Base-by-base conservation (phyloP, 2,329 filamentous ascomycete species). In the Fusarium concolor region DNA sequence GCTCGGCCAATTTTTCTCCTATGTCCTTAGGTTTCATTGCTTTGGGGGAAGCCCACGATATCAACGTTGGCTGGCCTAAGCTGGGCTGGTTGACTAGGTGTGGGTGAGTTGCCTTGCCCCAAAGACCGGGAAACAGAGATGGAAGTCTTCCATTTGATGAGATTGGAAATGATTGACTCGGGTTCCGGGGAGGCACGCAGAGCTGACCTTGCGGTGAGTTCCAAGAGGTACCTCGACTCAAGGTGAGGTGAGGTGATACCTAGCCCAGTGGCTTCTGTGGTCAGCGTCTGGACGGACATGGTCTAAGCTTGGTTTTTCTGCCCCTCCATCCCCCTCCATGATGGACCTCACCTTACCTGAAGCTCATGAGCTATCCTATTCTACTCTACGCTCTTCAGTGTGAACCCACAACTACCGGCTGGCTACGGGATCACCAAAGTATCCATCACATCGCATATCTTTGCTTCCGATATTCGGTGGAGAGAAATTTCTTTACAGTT, bases 391-490 rank as follows among this genome's bases (percentile, higher is more conserved):
- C 49, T 55, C 26, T 51, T 63, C 54, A 71, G 55, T 61, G 51
- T 29, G 22, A 56, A 49, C 49, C 66, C 63, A 63, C 56, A 59
- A 57, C 46, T 54, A 44, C 68, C 71, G 68, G 71, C 55, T 62
- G 68, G 52, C 51, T 59, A 70, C 68, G 70, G 71, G 52, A 61
- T 67, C 58, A 51, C 31, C 17, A 5, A 33, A 5, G 39, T 53
- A 24, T 54, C 50, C 59, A 62, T 62, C 29, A 22, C 35, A 51
- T 50, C 38, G 41, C 51, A 67, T 67, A 56, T 44, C 47, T 44
- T 29, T 51, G 62, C 56, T 45, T 70, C 71, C 71, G 71, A 69
- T 62, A 15, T 50, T 67, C 71, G 64, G 71, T 67, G 66, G 66
- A 42, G 50, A 56, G 43, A 46, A 33, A 52, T 67, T 69, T 59